Evolutionary conservation across 2,329 filamentous ascomycete species (phyloP).

Genomic region (Domatiomyces globalis): DNA sequence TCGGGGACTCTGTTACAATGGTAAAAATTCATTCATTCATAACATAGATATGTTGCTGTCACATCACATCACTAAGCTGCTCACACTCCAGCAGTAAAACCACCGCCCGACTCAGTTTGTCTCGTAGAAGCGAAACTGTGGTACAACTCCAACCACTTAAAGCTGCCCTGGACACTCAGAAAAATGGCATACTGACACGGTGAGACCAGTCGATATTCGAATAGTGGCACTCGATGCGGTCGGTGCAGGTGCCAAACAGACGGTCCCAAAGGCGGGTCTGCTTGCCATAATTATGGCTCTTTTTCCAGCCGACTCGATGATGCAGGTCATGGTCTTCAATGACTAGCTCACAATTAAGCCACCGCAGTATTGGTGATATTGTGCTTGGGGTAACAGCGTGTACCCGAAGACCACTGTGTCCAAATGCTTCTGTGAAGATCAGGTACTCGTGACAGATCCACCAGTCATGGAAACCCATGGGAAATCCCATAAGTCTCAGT

Average conservation of each 20-base stretch:
- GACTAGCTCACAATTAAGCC: neutral
- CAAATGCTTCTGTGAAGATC: neutral
- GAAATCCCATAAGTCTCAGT: neutral
- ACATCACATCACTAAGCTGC: too few relatives aligned
- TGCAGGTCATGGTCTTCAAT: neutral
- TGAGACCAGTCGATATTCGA: neutral
- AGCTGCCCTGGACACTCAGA: neutral
- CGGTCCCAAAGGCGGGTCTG: neutral
- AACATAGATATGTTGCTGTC: too few relatives aligned
- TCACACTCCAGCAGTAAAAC: neutral
- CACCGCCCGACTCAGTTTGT: too few relatives aligned
- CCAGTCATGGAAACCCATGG: neutral
- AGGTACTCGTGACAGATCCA: neutral
- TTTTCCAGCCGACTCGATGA: neutral
- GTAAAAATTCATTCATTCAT: neutral
- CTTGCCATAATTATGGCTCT: neutral
- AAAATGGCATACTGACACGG: neutral
- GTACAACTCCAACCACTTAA: too few relatives aligned
- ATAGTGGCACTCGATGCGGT: neutral
- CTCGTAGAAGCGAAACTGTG: too few relatives aligned
- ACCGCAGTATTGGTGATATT: neutral
- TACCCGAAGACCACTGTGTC: neutral
- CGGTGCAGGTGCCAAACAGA: neutral
- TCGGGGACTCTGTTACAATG: neutral
- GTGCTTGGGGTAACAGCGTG: neutral